Evolutionary conservation across 2,329 filamentous ascomycete genomes (phyloP).

Genomic region (Metarhizium robertsii): DNA sequence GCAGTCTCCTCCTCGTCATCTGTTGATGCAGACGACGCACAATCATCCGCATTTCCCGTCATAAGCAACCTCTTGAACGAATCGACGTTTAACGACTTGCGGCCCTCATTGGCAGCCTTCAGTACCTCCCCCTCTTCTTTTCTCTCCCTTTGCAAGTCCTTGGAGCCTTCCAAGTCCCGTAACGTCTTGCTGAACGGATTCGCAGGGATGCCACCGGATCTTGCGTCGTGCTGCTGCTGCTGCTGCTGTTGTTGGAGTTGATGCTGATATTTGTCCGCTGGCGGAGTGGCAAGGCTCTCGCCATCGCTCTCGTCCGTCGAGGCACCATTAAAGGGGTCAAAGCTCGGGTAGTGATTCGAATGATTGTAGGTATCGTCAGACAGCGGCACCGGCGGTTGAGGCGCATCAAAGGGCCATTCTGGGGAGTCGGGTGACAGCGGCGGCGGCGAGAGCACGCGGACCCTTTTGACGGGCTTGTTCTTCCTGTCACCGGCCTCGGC

Average conservation of each 20-base stretch:
- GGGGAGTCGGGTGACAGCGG: conserved; percentile 48
- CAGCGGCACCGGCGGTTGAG: conserved; percentile 19
- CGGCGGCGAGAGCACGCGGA: conserved; percentile 56
- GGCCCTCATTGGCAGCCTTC: conserved; percentile 23
- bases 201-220: conserved; percentile 10
- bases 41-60: conserved; percentile 51
- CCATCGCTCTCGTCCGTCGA: conserved; percentile 19
- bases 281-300: conserved; percentile 15
- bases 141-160: conserved; percentile 20
- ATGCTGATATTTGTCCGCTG: not conserved
- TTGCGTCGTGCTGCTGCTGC: not conserved
- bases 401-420: conserved; percentile 21
- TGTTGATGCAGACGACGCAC: not conserved
- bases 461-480: conserved; percentile 53
- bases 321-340: conserved; percentile 23
- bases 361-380: conserved; percentile 12
- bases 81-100: conserved; percentile 59
- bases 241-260: not conserved
- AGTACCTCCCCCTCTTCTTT: conserved; percentile 21
- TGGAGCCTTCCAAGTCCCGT: conserved; percentile 36
- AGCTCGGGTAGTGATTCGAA: conserved; percentile 4
- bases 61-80: conserved; percentile 68
- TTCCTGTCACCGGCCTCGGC: conserved; percentile 14
- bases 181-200: conserved; percentile 47
- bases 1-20: not conserved